phyloP scores from a whole-genome alignment of 2,329 filamentous ascomycete species.

The Cephalotrichum gorgonifer region DNA sequence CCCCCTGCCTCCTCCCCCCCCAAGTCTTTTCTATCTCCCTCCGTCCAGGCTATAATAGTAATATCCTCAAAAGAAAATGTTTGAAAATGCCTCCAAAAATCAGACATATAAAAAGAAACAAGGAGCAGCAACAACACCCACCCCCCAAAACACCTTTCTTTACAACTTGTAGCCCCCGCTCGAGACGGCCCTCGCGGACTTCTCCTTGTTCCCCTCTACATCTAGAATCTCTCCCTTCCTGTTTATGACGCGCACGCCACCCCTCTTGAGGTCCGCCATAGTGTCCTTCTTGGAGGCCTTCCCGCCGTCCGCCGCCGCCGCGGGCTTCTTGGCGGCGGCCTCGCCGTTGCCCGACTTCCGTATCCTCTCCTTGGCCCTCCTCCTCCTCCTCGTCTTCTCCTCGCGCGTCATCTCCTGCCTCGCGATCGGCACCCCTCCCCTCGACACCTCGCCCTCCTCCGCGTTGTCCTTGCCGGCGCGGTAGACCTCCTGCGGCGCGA shows the following conservation, averaged over 20 bases:
- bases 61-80: no score
- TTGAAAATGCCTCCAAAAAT: background rate
- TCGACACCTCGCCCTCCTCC: slow-evolving; percentile 55
- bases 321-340: slow-evolving; percentile 10
- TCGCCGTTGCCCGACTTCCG: slow-evolving; percentile 50
- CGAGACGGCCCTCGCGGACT: slow-evolving; percentile 36
- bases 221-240: slow-evolving; percentile 79
- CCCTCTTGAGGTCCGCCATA: slow-evolving; percentile 64
- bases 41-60: no score
- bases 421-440: slow-evolving; percentile 66
- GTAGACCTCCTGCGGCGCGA: slow-evolving; percentile 94
- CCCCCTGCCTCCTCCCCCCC: background rate
- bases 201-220: slow-evolving; percentile 69
- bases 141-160: slow-evolving; percentile 1
- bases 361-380: slow-evolving; percentile 78
- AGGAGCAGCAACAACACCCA: background rate
- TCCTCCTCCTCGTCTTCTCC: slow-evolving; percentile 65
- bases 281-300: slow-evolving; percentile 36
- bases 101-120: background rate
- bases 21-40: no score
- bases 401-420: slow-evolving; percentile 82
- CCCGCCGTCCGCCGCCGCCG: slow-evolving; percentile 16
- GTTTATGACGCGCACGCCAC: slow-evolving; percentile 84
- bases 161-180: slow-evolving; percentile 55
- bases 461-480: slow-evolving; percentile 59